Evolutionary conservation across 495 filamentous ascomycete genomes (phyloP), one percentile per base, ranked within the genome.

Genomic region (Aspergillus affinis): DNA sequence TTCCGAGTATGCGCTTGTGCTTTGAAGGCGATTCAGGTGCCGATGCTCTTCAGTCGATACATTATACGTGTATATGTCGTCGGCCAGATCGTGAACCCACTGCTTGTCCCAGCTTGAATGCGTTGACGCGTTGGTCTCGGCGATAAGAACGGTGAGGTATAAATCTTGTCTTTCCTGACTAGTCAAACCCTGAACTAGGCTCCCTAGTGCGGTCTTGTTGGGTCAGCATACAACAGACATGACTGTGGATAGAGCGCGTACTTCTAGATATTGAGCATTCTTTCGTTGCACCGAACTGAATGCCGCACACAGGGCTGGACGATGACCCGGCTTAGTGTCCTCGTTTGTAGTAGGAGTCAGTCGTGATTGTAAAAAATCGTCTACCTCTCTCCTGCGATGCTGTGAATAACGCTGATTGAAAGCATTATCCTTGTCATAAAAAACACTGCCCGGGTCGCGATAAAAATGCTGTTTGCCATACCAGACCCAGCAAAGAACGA

Each of bases 121-220:
- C 0, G 23, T 18, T 15, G 50, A 21, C 1, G 50, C 23, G 23
- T 52, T 52, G 26, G 50, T 6, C 21, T 52, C 50, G 23, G 50
- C 50, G 50, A 52, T 52, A 30, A 52, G 50, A 18, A 52, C 30
- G 50, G 50, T 10, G 5, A 52, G 50, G 50, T 52, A 10, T 5
- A 52, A 18, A 9, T 52, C 50, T 30, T 52, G 6, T 32, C 50
- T 27, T 32, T 52, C 23, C 3, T 19, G 13, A 3, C 23, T 23
- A 2, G 23, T 52, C 30, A 52, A 15, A 5, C 26, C 26, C 15
- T 27, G 21, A 7, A 52, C 26, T 26, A 30, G 13, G 23, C 50
- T 52, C 2, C 13, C 50, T 52, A 52, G 7, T 30, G 50, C 17
- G 4, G 50, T 30, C 50, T 52, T 30, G 1, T 41, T 41, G 1